phyloP scores from a whole-genome alignment of 1,139 yeast genomes.

The Debaryomycetaceae sp. region DNA sequence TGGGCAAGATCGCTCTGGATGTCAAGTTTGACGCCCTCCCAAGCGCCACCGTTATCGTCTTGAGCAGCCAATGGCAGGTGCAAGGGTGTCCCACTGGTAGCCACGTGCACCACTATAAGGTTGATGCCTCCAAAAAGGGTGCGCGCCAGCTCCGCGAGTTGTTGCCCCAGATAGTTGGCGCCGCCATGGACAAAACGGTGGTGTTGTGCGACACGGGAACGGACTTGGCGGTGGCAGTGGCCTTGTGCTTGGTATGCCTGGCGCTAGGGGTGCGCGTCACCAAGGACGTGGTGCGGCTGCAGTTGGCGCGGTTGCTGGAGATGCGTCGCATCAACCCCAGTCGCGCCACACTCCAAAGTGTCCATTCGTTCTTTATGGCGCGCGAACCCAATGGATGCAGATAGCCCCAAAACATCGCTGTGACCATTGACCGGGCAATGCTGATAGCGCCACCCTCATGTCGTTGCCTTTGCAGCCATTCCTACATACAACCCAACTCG shows the following conservation, averaged over 20 bases:
- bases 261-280: slow-evolving; percentile 37
- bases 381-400: no score
- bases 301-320: slow-evolving; percentile 47
- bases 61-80: slow-evolving; percentile 21
- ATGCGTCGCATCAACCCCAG: slow-evolving; percentile 62
- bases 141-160: slow-evolving; percentile 48
- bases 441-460: no score
- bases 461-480: no score
- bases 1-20: slow-evolving; percentile 24
- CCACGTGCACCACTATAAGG: slow-evolving; percentile 15
- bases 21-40: slow-evolving; percentile 11
- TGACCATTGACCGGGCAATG: no score
- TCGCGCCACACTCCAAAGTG: slow-evolving; percentile 67
- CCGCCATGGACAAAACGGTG: slow-evolving; percentile 23
- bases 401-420: no score
- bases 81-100: slow-evolving; percentile 14
- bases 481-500: no score
- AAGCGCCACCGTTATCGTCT: slow-evolving; percentile 16
- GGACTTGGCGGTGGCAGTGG: slow-evolving; percentile 63
- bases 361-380: slow-evolving; percentile 41
- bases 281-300: slow-evolving; percentile 54
- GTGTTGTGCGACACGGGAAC: slow-evolving; percentile 61
- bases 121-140: slow-evolving; percentile 57
- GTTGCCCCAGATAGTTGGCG: no score
- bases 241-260: slow-evolving; percentile 47